Evolutionary conservation across 1,284 basidiomycete genomes (phyloP), one percentile per base, ranked within the genome.

Genomic region (Heterobasidion parviporum): DNA sequence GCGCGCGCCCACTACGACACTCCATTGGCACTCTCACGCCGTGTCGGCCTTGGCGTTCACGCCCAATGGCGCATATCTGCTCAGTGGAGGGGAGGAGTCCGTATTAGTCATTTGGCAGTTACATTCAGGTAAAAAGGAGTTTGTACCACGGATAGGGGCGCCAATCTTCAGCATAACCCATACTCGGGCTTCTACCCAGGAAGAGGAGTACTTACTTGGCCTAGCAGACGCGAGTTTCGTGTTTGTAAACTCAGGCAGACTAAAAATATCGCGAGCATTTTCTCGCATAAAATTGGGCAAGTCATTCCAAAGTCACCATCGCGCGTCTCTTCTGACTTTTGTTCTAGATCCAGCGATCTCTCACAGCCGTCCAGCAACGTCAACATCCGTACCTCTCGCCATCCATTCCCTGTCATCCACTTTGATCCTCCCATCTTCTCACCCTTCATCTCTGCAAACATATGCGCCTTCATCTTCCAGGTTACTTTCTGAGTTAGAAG

Each of bases 1-100:
- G 70, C 83, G 79, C 59, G 81, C 88, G 1, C 87, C 92, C 59
- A 96, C 94, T 1, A 89, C 92, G 1, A 82, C 86, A 5, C 73
- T 98, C 51, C 96, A 98, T 70, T 99, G 97, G 97, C 97, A 99
- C 67, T 89, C 96, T 0, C 95, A 99, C 68, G 83, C 93, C 6
- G 92, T 99, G n/a, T 85, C 89, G 2, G 89, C 91, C 1, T 72
- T 99, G 32, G 77, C 87, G 0, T 99, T 98, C 70, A 92, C 94
- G 0, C 72, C 86, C 2, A 95, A 95, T 61, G 97, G 97, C 12
- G 89, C 93, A 2, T 95, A 98, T 67, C 74, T 99, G 18, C 73
- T 99, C 50, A 97, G 92, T 55, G 97, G 94, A 61, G 97, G 97
- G 48, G 94, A 98, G 68, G 97, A 99, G 71, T 84, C 91, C 38